Evolutionary conservation across 139 green algal species (phyloP), one percentile per base, ranked within the genome.

Genomic region (Ulvella scutata): DNA sequence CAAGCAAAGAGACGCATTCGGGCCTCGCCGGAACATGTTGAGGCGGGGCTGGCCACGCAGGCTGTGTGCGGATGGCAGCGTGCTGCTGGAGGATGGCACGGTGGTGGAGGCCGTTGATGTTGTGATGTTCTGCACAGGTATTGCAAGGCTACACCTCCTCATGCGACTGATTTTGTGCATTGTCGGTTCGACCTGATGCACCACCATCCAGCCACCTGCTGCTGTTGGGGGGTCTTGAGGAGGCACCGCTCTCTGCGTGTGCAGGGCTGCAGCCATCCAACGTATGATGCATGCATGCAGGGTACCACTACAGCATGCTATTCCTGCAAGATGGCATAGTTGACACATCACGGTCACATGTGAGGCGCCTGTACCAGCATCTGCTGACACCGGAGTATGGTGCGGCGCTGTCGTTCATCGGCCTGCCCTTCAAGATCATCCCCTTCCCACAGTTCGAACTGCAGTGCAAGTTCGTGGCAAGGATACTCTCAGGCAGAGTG

Each of bases 351-450:
- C 21, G 33, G 36, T 7, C 34, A 10, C 62, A 74, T 23, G 72
- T 78, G 38, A 43, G 44, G 6, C 85, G 81, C 3, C 76, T 91
- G 29, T 91, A 83, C 78, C 60, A 85, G 72, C 85, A 94, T 80
- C 81, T 94, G n/a, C 88, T 91, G 28, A 79, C 84, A 1, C 79
- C 81, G 4, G 37, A 40, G 7, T 40, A 43, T 85, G 40, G 87
- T 75, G 4, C 86, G 87, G 77, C 76, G 1, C 78, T 93, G 35
- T 84, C 85, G 35, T 93, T 96, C 61, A 75, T 96, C 3, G 89
- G 89, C 1, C 82, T 94, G 38, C 86, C 84, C 0, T 94, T 84
- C 82, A 90, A 91, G 74, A 76, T 89, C 21, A 75, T 91, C 28
- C 84, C 85, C 28, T 91, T 90, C 61, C 85, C 84, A 3, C 82